These are phyloP conservation scores for Taphrina pruni DNA, from an alignment of 1,139 yeast species.

Conservation along the genomic window DNA sequence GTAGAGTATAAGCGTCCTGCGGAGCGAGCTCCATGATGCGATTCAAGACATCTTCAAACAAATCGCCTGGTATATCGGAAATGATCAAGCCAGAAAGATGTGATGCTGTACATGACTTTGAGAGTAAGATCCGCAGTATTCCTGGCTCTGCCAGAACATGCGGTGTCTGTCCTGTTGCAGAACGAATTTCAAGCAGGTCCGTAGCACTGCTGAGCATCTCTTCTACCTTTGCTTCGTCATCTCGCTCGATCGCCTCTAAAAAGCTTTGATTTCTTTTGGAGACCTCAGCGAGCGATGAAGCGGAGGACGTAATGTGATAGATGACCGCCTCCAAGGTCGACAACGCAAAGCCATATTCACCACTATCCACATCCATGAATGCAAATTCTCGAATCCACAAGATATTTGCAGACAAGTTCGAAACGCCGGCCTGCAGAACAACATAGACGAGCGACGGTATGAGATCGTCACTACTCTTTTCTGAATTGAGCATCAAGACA, in stretches of 20 bases:
- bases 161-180: conserved; percentile 10
- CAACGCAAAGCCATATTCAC: conserved; percentile 65
- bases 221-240: conserved; percentile 39
- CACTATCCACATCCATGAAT: conserved; percentile 58
- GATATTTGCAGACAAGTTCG: conserved; percentile 65
- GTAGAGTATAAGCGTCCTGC: conserved; percentile 59
- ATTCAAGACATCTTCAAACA: conserved; percentile 2
- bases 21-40: conserved; percentile 16
- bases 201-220: conserved; percentile 39
- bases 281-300: conserved; percentile 54
- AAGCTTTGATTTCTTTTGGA: conserved; percentile 62
- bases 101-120: conserved; percentile 19
- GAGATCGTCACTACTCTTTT: conserved; percentile 38
- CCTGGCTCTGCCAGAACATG: conserved; percentile 23
- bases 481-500: conserved; percentile 27
- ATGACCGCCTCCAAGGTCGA: conserved; percentile 86
- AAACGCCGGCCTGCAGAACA: conserved; percentile 21
- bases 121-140: conserved; percentile 15
- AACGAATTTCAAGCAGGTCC: conserved; percentile 45
- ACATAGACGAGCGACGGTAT: conserved; percentile 40
- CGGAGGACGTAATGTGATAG: conserved; percentile 61
- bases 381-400: conserved; percentile 69
- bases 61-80: background rate
- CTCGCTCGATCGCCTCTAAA: conserved; percentile 60
- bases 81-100: conserved; percentile 14